Percentiles rank a stretch among this genome's conserved stretches.
Conservation (phyloP, 1,139 yeast species). For the Kurtzmaniella quercitrusa region DNA sequence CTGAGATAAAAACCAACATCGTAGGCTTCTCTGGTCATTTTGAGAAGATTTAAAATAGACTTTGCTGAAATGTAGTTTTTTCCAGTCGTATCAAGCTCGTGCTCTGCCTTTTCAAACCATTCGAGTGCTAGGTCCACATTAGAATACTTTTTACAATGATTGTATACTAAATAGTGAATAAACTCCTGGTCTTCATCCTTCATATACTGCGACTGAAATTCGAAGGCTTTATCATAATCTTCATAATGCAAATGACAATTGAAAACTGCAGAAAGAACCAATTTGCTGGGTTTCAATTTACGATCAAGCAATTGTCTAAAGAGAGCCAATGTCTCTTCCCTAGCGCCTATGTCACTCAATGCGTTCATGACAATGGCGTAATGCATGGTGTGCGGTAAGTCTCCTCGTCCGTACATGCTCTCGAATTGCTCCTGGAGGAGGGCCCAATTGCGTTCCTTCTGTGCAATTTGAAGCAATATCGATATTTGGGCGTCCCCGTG, state of each 20-base stretch:
- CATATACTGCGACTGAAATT: constrained; percentile 16
- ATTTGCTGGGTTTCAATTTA: constrained; percentile 44
- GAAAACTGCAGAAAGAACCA: constrained; percentile 48
- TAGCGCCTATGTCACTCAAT: constrained; percentile 54
- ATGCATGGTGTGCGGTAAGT: constrained; percentile 53
- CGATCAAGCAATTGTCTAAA: constrained; percentile 45
- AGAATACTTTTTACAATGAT: background rate
- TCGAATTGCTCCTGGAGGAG: constrained; percentile 62
- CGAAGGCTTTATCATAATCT: constrained; percentile 38
- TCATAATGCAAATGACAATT: constrained; percentile 41
- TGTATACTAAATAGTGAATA: background rate
- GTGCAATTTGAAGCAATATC: constrained; percentile 44
- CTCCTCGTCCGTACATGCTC: constrained; percentile 52
- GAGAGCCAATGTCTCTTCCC: constrained; percentile 48
- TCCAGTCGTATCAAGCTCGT: constrained; percentile 14
- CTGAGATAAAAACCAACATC: constrained; percentile 21
- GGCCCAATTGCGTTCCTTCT: constrained; percentile 53
- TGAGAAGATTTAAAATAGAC: constrained; percentile 14
- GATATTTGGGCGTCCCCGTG: constrained; percentile 40
- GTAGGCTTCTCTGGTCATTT: constrained; percentile 20
- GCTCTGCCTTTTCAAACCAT: constrained; percentile 33
- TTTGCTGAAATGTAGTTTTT: constrained; percentile 17
- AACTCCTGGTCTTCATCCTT: background rate
- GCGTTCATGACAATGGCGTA: constrained; percentile 65
- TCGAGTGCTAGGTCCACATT: constrained; percentile 34